Percentiles rank a stretch among this genome's conserved stretches.
These are phyloP conservation scores for Xylaria acuta DNA, from an alignment of 495 filamentous ascomycete species.

Conservation along the genomic window DNA sequence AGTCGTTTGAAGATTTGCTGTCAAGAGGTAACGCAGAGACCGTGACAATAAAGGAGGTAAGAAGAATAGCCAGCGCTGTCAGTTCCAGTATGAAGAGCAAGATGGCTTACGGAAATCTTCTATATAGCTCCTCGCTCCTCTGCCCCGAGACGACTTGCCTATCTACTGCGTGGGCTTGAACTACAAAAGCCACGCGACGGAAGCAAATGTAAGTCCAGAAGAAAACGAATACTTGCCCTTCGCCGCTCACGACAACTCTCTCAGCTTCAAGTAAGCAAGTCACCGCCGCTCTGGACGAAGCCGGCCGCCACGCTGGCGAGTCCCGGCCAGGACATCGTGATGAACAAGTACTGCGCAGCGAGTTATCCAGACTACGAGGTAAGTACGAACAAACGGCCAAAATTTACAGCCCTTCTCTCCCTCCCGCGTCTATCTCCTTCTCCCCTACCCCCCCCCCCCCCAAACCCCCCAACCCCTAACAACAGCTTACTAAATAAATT, in stretches of 20 bases:
- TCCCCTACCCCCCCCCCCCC: too few species aligned
- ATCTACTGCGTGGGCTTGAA: conserved; percentile 55
- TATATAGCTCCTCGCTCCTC: conserved; percentile 33
- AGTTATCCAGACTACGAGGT: conserved; percentile 47
- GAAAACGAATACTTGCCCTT: neutral
- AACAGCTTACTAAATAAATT: neutral
- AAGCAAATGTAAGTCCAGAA: conserved; percentile 40
- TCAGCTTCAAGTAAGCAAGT: conserved; percentile 43
- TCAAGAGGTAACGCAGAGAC: conserved; percentile 22
- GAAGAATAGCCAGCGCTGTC: neutral
- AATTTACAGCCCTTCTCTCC: neutral
- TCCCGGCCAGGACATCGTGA: conserved; percentile 45
- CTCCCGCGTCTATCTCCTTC: too few species aligned
- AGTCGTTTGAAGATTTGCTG: conserved; percentile 30
- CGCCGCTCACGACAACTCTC: neutral
- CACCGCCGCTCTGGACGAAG: conserved; percentile 53
- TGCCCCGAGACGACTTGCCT: conserved; percentile 27
- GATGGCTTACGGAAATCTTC: neutral
- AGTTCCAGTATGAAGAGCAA: neutral
- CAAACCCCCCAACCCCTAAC: neutral
- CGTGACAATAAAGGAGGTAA: conserved; percentile 39
- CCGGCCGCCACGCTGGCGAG: conserved; percentile 44
- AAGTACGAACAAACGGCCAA: neutral
- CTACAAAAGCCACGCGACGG: conserved; percentile 50
- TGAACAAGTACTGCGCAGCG: conserved; percentile 47